phyloP scores from a whole-genome alignment of 495 filamentous ascomycete species.

The Penicillium flavigenum region DNA sequence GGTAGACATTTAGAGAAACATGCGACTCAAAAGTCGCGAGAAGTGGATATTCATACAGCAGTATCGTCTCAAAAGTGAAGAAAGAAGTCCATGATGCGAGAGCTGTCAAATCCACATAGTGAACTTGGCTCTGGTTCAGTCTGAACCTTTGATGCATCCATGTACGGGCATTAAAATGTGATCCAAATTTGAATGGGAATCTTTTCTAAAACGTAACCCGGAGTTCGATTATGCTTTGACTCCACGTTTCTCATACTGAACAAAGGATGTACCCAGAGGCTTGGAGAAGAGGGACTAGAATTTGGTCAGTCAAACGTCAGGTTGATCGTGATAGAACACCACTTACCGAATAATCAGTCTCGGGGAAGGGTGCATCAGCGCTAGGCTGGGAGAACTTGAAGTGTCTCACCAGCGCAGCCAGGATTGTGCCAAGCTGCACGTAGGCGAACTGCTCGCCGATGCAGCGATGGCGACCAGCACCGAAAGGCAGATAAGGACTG shows the following conservation, averaged over 20 bases:
- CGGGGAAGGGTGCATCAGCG: constrained; percentile 35
- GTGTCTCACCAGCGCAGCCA: constrained; percentile 46
- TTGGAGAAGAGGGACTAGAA: constrained; percentile 52
- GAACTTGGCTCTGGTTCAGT: background rate
- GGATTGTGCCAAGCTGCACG: constrained; percentile 49
- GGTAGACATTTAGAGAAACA: constrained; percentile 1
- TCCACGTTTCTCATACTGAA: constrained; percentile 45
- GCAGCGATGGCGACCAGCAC: constrained; percentile 56
- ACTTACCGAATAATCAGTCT: constrained; percentile 53
- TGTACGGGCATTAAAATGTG: constrained; percentile 6
- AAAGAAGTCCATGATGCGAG: background rate
- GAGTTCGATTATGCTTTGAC: constrained; percentile 29
- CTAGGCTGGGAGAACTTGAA: constrained; percentile 44
- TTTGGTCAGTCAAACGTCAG: constrained; percentile 14
- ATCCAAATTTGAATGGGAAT: constrained; percentile 3
- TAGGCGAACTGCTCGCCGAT: constrained; percentile 60
- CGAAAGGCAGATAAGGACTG: constrained; percentile 57
- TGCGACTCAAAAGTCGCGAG: background rate
- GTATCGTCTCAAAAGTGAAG: constrained; percentile 12
- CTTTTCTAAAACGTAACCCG: constrained; percentile 9
- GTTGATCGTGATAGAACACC: background rate
- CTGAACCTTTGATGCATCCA: constrained; percentile 5
- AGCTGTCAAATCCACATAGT: background rate
- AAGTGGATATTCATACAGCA: constrained; percentile 27
- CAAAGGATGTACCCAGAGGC: constrained; percentile 44